phyloP scores from a whole-genome alignment of 1,284 basidiomycete species.

The Ustilago bromivora region DNA sequence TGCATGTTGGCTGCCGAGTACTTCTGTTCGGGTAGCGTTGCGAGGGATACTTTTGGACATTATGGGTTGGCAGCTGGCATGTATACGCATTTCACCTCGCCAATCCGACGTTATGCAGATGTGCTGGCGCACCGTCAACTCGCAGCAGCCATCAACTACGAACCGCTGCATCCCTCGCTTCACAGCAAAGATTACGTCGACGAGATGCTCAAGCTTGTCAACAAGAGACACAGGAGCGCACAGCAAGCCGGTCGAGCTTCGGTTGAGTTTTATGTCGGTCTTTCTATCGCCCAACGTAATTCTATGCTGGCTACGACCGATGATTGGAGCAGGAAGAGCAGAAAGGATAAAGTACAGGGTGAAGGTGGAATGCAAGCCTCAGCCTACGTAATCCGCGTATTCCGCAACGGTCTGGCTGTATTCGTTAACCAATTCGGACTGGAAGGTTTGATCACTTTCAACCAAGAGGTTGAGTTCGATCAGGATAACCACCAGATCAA shows the following conservation, averaged over 20 bases:
- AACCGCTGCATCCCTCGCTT: slow-evolving; percentile 84
- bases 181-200: slow-evolving; percentile 92
- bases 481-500: slow-evolving; percentile 88
- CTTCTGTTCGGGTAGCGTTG: slow-evolving; percentile 94
- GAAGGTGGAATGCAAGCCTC: slow-evolving; percentile 47
- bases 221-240: slow-evolving; percentile 91
- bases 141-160: slow-evolving; percentile 86
- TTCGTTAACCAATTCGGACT: slow-evolving; percentile 94
- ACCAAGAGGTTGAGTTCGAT: slow-evolving; percentile 87
- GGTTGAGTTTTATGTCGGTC: slow-evolving; percentile 96
- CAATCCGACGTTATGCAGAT: slow-evolving; percentile 73
- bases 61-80: slow-evolving; percentile 96
- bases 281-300: slow-evolving; percentile 77
- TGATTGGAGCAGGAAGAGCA: background rate
- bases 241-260: slow-evolving; percentile 96
- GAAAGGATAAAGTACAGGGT: background rate
- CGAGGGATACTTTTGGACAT: slow-evolving; percentile 91
- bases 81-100: slow-evolving; percentile 92
- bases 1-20: slow-evolving; percentile 99
- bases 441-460: slow-evolving; percentile 93
- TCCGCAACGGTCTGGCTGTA: slow-evolving; percentile 93
- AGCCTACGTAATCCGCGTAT: slow-evolving; percentile 93
- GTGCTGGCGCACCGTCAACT: slow-evolving; percentile 95
- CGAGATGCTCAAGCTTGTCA: slow-evolving; percentile 85
- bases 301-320: slow-evolving; percentile 59